Evolutionary conservation across 106 monocot genomes (phyloP).

Genomic region (Allium fistulosum): DNA sequence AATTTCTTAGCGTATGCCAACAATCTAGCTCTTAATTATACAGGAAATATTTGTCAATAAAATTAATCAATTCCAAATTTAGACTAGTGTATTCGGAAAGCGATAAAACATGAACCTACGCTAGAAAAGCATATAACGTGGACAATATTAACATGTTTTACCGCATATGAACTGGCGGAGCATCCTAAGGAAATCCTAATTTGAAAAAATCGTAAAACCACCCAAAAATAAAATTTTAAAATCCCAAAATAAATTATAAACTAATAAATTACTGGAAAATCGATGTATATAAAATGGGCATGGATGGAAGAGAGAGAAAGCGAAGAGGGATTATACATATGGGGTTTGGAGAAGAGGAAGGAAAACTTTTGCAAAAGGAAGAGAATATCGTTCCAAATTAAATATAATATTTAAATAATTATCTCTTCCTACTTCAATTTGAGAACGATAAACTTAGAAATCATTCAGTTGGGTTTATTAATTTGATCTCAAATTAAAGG

Average conservation of each 20-base stretch:
- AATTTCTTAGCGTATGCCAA: too few relatives aligned
- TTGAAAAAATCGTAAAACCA: not conserved
- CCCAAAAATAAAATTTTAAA: not conserved
- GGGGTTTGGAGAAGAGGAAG: constrained; percentile 9
- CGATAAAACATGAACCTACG: too few relatives aligned
- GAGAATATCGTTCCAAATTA: not conserved
- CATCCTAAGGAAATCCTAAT: not conserved
- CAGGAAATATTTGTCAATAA: too few relatives aligned
- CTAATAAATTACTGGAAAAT: not conserved
- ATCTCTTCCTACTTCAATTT: not conserved
- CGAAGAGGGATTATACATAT: constrained; percentile 1
- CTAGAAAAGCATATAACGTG: too few relatives aligned
- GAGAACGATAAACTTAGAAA: not conserved
- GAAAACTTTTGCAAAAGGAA: not conserved
- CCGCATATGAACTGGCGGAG: not conserved
- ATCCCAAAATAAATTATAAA: not conserved
- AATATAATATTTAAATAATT: not conserved
- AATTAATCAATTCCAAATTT: too few relatives aligned
- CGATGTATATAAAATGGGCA: not conserved
- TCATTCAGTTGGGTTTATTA: not conserved
- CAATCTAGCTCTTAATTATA: too few relatives aligned
- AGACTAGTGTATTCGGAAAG: too few relatives aligned
- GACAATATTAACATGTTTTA: too few relatives aligned
- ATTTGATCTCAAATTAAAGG: constrained; percentile 4
- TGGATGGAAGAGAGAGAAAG: constrained; percentile 4